Evolutionary conservation across 2,329 filamentous ascomycete genomes (phyloP).

Genomic region (Alternaria incomplexa): DNA sequence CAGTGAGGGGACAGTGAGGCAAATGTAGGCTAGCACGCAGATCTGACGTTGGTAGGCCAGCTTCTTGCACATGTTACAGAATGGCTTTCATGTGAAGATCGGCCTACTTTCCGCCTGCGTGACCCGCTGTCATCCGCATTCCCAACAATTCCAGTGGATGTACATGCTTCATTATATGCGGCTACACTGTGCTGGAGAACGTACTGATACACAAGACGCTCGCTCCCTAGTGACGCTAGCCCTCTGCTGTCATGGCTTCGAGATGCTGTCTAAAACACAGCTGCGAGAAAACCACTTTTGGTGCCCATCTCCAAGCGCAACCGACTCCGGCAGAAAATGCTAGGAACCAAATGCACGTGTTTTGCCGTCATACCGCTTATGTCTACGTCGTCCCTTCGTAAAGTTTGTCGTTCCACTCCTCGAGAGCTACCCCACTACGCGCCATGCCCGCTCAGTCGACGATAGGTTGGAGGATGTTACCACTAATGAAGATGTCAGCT

Average conservation of each 20-base stretch:
- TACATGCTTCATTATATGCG: constrained; percentile 32
- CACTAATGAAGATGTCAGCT: constrained; percentile 37
- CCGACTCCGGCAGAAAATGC: constrained; percentile 42
- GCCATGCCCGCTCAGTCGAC: constrained; percentile 27
- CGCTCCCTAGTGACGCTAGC: constrained; percentile 19
- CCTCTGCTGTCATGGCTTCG: constrained; percentile 17
- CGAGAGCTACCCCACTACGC: constrained; percentile 4
- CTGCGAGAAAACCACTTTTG: constrained; percentile 25
- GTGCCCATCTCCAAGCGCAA: constrained; percentile 35
- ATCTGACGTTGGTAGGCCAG: constrained; percentile 16
- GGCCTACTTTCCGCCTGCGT: constrained; percentile 21
- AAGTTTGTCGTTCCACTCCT: constrained; percentile 14
- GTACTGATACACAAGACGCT: constrained; percentile 20
- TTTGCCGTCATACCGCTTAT: constrained; percentile 21
- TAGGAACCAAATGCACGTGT: constrained; percentile 36
- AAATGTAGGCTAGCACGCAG: constrained; percentile 12
- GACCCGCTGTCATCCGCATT: constrained; percentile 18
- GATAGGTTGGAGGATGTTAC: constrained; percentile 48
- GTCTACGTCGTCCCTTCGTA: constrained; percentile 22
- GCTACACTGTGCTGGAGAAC: constrained; percentile 25
- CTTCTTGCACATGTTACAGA: constrained; percentile 14
- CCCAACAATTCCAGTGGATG: constrained; percentile 20
- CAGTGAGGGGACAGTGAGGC: constrained; percentile 14
- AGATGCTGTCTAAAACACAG: constrained; percentile 22
- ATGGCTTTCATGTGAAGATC: constrained; percentile 38